These are phyloP conservation scores for Fusarium sacchari DNA, from an alignment of 2,329 filamentous ascomycete species.

Conservation along the genomic window DNA sequence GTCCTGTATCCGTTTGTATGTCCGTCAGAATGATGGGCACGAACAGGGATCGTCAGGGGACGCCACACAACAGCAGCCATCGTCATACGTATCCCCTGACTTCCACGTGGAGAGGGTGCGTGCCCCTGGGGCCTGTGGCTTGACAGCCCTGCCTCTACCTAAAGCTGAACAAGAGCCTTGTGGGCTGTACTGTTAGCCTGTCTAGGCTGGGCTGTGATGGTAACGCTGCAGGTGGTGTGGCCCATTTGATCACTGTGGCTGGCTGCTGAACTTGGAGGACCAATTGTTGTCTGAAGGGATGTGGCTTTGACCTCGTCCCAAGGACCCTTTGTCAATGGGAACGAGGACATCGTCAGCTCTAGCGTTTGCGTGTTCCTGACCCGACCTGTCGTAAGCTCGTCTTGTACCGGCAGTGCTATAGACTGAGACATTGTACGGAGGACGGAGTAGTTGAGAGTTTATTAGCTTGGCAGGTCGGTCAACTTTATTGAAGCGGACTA, in stretches of 20 bases:
- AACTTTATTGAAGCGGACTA: not conserved
- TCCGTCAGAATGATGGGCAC: conserved; percentile 23
- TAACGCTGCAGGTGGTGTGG: conserved; percentile 15
- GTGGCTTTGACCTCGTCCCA: conserved; percentile 25
- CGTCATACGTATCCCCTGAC: conserved; percentile 24
- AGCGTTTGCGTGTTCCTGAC: not conserved
- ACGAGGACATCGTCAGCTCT: conserved; percentile 8
- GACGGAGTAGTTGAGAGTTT: conserved; percentile 6
- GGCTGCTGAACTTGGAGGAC: conserved; percentile 7
- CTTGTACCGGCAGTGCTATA: not conserved
- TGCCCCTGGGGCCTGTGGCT: conserved; percentile 32
- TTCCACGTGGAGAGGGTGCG: conserved; percentile 29
- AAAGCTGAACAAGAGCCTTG: conserved; percentile 7
- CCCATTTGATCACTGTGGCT: conserved; percentile 18
- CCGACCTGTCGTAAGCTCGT: not conserved
- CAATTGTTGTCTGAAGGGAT: conserved; percentile 6
- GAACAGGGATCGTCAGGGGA: conserved; percentile 38
- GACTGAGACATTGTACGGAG: conserved; percentile 6
- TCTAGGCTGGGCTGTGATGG: not conserved
- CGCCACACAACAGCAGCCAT: conserved; percentile 26
- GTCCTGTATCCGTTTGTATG: conserved; percentile 16
- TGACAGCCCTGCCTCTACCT: conserved; percentile 13
- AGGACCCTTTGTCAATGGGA: conserved; percentile 12
- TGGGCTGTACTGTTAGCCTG: not conserved
- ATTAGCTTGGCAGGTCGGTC: not conserved